Evolutionary conservation across 208 protist genomes (phyloP).

Genomic region (Acanthamoeba castellanii): DNA sequence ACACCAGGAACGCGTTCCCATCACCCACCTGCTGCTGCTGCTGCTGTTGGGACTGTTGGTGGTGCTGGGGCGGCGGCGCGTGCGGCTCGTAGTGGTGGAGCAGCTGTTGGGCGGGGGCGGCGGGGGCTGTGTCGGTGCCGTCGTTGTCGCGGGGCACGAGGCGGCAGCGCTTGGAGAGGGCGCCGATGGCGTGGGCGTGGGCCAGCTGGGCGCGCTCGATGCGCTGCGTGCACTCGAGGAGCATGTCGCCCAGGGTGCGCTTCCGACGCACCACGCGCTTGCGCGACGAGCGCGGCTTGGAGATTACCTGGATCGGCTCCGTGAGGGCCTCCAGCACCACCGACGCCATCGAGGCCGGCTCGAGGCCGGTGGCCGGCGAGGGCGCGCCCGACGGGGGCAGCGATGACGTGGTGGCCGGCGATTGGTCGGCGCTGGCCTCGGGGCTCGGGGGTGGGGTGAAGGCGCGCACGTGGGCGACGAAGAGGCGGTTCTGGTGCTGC

Average conservation of each 20-base stretch:
- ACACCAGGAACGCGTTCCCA: background rate
- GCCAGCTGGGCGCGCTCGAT: conserved; percentile 8
- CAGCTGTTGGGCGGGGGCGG: background rate
- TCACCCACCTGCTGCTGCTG: too few relatives aligned
- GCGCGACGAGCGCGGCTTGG: conserved; percentile 9
- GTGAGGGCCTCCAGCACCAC: background rate
- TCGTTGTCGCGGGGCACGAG: background rate
- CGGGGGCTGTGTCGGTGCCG: background rate
- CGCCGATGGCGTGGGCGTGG: background rate
- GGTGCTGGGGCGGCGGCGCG: too few relatives aligned
- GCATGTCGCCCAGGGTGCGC: conserved; percentile 39
- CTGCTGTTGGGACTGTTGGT: too few relatives aligned
- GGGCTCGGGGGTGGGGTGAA: background rate
- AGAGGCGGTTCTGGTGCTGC: conserved; percentile 29
- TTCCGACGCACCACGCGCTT: conserved; percentile 35
- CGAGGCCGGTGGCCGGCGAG: background rate
- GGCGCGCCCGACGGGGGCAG: background rate
- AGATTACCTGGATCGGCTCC: background rate
- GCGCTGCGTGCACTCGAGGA: conserved; percentile 18
- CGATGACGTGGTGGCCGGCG: background rate
- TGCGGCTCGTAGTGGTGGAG: background rate
- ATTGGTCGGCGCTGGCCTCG: background rate
- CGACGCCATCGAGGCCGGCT: background rate
- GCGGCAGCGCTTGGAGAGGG: conserved; percentile 10
- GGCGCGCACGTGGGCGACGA: background rate